Conservation (phyloP, 768 basidiomycete species). For the Termitomyces sp. region DNA sequence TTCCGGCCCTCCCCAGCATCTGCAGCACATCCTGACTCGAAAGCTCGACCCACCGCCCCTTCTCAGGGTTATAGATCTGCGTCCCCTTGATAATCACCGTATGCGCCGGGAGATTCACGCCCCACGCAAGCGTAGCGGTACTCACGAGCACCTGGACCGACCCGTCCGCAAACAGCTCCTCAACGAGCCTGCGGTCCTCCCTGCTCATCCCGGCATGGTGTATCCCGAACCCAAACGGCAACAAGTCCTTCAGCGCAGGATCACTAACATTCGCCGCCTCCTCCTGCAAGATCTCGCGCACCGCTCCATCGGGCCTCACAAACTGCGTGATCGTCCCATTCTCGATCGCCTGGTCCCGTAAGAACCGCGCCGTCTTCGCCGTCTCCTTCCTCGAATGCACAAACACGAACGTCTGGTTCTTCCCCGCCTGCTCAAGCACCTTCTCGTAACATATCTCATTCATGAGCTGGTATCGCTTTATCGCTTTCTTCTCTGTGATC, state of each 20-base stretch:
- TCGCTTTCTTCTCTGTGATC: slow-evolving; percentile 98
- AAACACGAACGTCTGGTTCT: slow-evolving; percentile 93
- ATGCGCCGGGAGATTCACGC: slow-evolving; percentile 97
- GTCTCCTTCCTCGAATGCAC: slow-evolving; percentile 99
- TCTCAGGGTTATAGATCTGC: slow-evolving; percentile 98
- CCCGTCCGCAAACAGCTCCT: slow-evolving; percentile 91
- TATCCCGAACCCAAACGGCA: slow-evolving; percentile 96
- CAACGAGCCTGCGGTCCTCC: slow-evolving; percentile 86
- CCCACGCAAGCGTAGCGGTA: slow-evolving; percentile 98
- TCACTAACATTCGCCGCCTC: slow-evolving; percentile 85
- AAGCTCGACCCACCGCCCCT: slow-evolving; percentile 95
- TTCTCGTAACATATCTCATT: slow-evolving; percentile 99
- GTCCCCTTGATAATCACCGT: slow-evolving; percentile 99
- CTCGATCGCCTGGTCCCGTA: slow-evolving; percentile 93
- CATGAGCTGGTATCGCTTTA: slow-evolving; percentile 96
- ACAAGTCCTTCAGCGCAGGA: slow-evolving; percentile 74
- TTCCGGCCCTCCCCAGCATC: slow-evolving; percentile 97
- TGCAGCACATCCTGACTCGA: slow-evolving; percentile 95
- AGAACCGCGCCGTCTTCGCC: slow-evolving; percentile 91
- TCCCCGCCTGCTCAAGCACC: slow-evolving; percentile 82
- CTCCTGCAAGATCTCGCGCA: slow-evolving; percentile 81
- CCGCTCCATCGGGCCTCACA: slow-evolving; percentile 88
- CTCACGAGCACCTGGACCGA: slow-evolving; percentile 92
- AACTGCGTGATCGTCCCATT: slow-evolving; percentile 96
- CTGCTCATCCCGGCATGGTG: slow-evolving; percentile 97